Evolutionary conservation across 2,329 filamentous ascomycete species (phyloP).

Genomic region (Sphaerulina vaccinii): DNA sequence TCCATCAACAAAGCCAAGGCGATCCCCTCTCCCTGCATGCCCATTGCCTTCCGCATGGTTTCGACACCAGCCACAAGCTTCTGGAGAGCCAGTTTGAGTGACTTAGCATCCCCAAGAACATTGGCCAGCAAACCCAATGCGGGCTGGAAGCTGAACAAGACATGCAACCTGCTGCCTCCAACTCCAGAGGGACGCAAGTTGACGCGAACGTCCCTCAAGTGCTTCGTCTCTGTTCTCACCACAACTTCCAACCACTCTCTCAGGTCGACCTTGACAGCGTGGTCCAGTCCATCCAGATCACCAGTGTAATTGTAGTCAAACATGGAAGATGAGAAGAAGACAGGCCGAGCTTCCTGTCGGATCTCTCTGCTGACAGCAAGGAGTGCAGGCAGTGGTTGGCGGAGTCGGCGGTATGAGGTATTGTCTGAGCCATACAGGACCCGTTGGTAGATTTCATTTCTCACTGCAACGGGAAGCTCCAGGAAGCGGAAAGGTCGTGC

Average conservation of each 20-base stretch:
- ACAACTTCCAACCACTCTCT: not conserved
- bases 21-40: slow-evolving; percentile 1
- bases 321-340: not conserved
- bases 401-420: not conserved
- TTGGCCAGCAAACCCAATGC: not conserved
- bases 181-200: not conserved
- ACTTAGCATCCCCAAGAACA: not conserved
- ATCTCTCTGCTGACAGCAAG: not conserved
- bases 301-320: not conserved
- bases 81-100: not conserved
- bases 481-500: not conserved
- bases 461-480: not conserved
- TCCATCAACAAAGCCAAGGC: not conserved
- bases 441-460: not conserved
- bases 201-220: not conserved
- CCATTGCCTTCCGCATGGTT: not conserved
- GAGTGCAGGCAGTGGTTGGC: not conserved
- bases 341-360: not conserved
- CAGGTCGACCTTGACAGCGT: not conserved
- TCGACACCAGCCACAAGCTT: not conserved
- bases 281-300: not conserved
- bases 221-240: not conserved
- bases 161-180: not conserved
- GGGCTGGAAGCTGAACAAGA: not conserved
- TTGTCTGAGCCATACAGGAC: not conserved